phyloP scores from a whole-genome alignment of 306 rosid species.

The Carpinus viminea region DNA sequence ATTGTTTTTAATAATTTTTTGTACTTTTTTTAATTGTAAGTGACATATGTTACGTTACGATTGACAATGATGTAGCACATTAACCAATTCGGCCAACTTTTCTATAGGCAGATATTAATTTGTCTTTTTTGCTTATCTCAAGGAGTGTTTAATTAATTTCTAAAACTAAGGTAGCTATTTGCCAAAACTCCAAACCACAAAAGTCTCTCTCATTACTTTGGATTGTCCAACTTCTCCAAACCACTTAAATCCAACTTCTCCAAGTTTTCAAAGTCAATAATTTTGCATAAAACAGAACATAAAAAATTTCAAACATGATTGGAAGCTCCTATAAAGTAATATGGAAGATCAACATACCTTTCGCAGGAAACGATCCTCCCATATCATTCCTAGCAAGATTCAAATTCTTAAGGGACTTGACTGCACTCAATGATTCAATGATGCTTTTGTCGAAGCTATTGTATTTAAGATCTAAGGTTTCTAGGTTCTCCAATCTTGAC shows the following conservation, averaged over 20 bases:
- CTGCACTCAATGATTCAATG: constrained; percentile 2
- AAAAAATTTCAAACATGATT: not conserved
- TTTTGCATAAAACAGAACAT: not conserved
- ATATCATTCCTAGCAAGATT: not conserved
- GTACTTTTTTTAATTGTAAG: too few species aligned
- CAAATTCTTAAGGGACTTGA: constrained; percentile 1
- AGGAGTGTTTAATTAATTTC: too few species aligned
- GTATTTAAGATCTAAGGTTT: constrained; percentile 4
- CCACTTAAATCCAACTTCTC: too few species aligned
- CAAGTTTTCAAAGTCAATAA: constrained; percentile 17
- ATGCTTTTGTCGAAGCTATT: not conserved
- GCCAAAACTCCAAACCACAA: too few species aligned
- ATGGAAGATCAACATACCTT: not conserved
- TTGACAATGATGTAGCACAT: too few species aligned
- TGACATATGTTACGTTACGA: too few species aligned
- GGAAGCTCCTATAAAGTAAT: not conserved
- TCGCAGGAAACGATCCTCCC: constrained; percentile 2
- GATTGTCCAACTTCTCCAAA: constrained; percentile 10
- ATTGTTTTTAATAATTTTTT: too few species aligned
- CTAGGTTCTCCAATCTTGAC: constrained; percentile 16
- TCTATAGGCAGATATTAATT: too few species aligned
- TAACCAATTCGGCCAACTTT: too few species aligned
- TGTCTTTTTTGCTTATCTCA: too few species aligned
- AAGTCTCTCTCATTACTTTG: too few species aligned
- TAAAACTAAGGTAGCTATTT: too few species aligned